Evolutionary conservation across 2,329 filamentous ascomycete species (phyloP).

Genomic region (Trematosphaeria pertusa): DNA sequence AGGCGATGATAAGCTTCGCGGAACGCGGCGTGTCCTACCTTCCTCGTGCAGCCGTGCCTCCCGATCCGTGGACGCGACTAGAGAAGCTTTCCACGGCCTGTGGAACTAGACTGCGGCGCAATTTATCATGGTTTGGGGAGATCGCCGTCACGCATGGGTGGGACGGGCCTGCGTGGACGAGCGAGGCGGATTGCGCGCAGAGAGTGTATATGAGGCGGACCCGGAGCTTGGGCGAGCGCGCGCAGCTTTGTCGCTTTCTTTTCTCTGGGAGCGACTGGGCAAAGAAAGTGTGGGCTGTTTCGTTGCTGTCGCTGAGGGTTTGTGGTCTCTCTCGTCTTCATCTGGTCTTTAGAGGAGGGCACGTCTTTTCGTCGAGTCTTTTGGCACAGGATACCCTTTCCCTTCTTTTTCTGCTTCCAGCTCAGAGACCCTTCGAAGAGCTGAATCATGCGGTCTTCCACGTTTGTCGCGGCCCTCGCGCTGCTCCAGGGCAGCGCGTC

Average conservation of each 20-base stretch:
- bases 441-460: constrained; percentile 33
- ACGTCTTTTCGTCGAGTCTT: no score
- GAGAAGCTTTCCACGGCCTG: background rate
- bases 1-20: constrained; percentile 22
- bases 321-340: no score
- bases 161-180: no score
- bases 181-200: no score
- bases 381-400: no score
- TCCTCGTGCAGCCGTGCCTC: background rate
- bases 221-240: background rate
- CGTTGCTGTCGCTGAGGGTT: no score
- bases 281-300: no score
- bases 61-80: background rate
- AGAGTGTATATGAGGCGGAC: constrained; percentile 11
- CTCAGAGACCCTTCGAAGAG: constrained; percentile 1
- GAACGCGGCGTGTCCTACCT: constrained; percentile 4
- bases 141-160: no score
- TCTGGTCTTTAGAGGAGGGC: no score
- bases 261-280: no score
- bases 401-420: background rate
- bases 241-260: background rate
- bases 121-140: no score
- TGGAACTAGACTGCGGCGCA: background rate
- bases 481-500: constrained; percentile 26
- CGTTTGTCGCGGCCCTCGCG: constrained; percentile 30